Conservation (phyloP, 148 eudicot genomes). For the Fallopia convolvulus region DNA sequence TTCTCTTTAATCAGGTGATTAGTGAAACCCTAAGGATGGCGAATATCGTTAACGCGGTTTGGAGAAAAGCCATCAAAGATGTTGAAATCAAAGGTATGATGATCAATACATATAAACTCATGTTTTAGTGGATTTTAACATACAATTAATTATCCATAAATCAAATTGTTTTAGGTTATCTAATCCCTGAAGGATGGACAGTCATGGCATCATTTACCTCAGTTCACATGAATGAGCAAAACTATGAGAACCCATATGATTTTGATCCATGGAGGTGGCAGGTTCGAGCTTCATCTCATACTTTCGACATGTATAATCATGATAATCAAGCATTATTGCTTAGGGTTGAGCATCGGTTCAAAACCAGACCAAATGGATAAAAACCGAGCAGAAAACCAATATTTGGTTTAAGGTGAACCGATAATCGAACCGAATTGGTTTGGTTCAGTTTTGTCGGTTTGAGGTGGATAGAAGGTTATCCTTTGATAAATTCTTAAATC, state of each 20-base stretch:
- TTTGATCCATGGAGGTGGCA: conserved; percentile 98
- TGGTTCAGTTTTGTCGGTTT: too few species aligned
- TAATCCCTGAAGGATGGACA: conserved; percentile 88
- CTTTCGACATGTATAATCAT: neutral
- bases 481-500: too few species aligned
- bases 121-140: neutral
- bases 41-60: conserved; percentile 80
- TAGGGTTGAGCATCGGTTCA: too few species aligned
- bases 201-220: conserved; percentile 84
- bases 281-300: conserved; percentile 26
- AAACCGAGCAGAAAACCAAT: too few species aligned
- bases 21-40: conserved; percentile 95
- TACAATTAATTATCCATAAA: neutral
- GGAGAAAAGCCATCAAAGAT: conserved; percentile 83
- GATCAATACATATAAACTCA: neutral
- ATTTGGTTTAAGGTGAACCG: too few species aligned
- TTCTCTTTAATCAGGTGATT: conserved; percentile 43
- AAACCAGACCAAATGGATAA: too few species aligned
- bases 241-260: conserved; percentile 64
- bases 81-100: conserved; percentile 72
- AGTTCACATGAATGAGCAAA: conserved; percentile 81
- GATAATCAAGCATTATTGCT: neutral
- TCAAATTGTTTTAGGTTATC: conserved; percentile 36
- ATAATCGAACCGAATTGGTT: too few species aligned
- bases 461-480: too few species aligned